Percentiles rank a stretch among this genome's conserved stretches.
Conservation (phyloP, 305 asterid species). For the Petunia hybrid region DNA sequence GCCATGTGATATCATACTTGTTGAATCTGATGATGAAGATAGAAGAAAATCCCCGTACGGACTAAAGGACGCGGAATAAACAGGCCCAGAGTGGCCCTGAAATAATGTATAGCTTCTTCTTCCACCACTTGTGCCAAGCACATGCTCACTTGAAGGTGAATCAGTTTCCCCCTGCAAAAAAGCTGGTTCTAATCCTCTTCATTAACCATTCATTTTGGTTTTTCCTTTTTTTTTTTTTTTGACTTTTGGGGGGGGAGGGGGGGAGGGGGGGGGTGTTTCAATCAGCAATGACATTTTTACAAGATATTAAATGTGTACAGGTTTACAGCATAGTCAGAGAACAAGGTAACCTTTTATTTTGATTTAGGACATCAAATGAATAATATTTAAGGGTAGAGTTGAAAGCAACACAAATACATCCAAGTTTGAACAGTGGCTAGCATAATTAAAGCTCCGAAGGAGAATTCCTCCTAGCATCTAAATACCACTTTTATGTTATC, state of each 20-base stretch:
- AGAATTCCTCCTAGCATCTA: neutral
- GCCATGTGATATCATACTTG: conserved; percentile 56
- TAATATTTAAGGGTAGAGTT: neutral
- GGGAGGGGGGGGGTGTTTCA: neutral
- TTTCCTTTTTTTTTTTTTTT: neutral
- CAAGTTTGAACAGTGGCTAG: neutral
- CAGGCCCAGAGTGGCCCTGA: conserved; percentile 95
- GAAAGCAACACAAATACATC: neutral
- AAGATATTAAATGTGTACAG: neutral
- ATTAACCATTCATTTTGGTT: conserved; percentile 29
- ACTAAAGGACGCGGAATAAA: conserved; percentile 87
- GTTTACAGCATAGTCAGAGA: neutral
- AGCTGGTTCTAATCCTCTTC: conserved; percentile 61
- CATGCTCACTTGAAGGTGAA: conserved; percentile 53
- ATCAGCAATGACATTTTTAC: neutral
- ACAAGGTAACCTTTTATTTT: neutral
- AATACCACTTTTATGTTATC: neutral
- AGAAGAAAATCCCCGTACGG: conserved; percentile 87
- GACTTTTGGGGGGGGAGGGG: neutral
- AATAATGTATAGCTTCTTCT: conserved; percentile 74
- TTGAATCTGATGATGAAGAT: conserved; percentile 94
- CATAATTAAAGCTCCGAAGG: neutral
- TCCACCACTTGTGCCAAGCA: conserved; percentile 55
- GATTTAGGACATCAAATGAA: neutral
- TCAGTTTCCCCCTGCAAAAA: conserved; percentile 71